Percentiles rank a stretch among this genome's conserved stretches.
Conservation (phyloP, 306 rosid genomes). For the Citrullus amarus region DNA sequence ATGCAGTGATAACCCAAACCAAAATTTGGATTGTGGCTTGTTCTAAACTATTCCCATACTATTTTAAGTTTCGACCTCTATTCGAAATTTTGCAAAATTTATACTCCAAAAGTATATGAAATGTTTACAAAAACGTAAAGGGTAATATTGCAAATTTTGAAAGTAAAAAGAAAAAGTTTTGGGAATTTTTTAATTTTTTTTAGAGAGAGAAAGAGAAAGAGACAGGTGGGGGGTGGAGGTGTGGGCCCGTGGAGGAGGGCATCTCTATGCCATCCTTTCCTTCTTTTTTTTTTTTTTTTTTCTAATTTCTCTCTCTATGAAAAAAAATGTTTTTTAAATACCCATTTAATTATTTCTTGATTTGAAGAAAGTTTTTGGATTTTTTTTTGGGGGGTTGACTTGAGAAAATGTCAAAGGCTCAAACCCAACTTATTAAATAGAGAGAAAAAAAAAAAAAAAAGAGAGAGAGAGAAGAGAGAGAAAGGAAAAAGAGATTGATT, state of each 20-base stretch:
- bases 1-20: no score
- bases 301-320: background rate
- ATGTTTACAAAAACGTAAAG: background rate
- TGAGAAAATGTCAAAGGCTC: conserved; percentile 23
- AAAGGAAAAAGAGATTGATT: background rate
- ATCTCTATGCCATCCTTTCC: conserved; percentile 29
- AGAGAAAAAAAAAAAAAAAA: background rate
- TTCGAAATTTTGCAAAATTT: no score
- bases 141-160: background rate
- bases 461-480: background rate
- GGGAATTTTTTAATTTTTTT: background rate
- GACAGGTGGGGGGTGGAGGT: background rate
- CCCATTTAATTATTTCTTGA: background rate
- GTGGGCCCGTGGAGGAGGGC: conserved; percentile 14
- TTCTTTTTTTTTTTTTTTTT: background rate
- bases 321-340: background rate
- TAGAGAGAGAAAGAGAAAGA: background rate
- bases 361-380: conserved; percentile 8
- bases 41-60: no score
- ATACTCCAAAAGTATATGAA: no score
- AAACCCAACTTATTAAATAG: background rate
- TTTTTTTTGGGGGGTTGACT: conserved; percentile 30
- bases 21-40: no score
- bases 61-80: no score
- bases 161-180: no score